Evolutionary conservation across 352 stramenopile species (phyloP).

Genomic region (Aphanomyces euteiches): DNA sequence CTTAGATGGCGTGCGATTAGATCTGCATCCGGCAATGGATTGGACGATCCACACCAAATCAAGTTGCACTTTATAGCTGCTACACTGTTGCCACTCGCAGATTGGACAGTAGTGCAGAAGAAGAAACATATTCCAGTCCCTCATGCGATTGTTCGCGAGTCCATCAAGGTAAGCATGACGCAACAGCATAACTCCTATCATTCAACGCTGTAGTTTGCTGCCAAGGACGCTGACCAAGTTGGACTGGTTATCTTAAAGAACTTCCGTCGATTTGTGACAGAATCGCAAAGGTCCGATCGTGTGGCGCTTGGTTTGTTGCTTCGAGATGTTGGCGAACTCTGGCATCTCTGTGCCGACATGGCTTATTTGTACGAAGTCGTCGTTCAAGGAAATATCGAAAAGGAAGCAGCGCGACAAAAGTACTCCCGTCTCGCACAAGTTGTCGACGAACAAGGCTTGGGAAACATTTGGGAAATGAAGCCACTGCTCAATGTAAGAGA

Average conservation of each 20-base stretch:
- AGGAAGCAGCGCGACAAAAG: conserved; percentile 26
- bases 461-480: conserved; percentile 58
- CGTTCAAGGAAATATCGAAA: conserved; percentile 20
- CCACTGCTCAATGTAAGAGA: conserved; percentile 61
- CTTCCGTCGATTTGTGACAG: conserved; percentile 38
- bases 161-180: conserved; percentile 45
- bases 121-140: conserved; percentile 46
- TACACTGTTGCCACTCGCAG: conserved; percentile 52
- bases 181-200: neutral
- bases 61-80: conserved; percentile 55
- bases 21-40: no score
- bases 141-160: conserved; percentile 54
- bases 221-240: conserved; percentile 61
- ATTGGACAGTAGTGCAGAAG: conserved; percentile 54
- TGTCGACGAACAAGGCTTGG: conserved; percentile 37
- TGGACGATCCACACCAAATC: conserved; percentile 25
- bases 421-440: conserved; percentile 44
- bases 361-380: conserved; percentile 53
- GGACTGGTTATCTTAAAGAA: conserved; percentile 49
- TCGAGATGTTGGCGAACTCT: conserved; percentile 55
- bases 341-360: conserved; percentile 52
- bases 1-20: no score
- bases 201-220: neutral
- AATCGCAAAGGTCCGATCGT: conserved; percentile 42
- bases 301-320: conserved; percentile 51